Evolutionary conservation across 108 stramenopile species (phyloP), one percentile per base, ranked within the genome.

Genomic region (Schizochytrium sp.): DNA sequence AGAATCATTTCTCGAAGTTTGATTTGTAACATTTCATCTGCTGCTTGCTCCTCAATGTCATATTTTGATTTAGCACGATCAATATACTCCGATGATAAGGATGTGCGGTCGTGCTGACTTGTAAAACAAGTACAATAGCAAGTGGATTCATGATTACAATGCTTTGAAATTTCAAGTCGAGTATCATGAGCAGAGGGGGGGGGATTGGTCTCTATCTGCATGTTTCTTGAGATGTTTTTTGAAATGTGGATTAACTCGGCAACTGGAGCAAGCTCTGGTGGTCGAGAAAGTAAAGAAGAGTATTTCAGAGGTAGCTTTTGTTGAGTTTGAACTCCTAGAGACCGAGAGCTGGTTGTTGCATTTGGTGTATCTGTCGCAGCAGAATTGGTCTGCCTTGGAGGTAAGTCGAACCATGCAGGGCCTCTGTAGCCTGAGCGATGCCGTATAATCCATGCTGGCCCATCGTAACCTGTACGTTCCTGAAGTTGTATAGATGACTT

Each of bases 361-460:
- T 44, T 69, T 12, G 19, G 12, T 44, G 64, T 38, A 38, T 69
- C 5, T 69, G 12, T 7, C 28, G 2, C 19, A 8, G 10, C 28
- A 38, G 8, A 38, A 5, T 38, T 7, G 44, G 42, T 47, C 76
- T 17, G 76, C 28, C 10, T 13, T 5, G 50, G 15, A n/a, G 28
- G 28, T n/a, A 83, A 53, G 53, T 83, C 76, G 47, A 55, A 83
- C 76, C 76, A 83, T 8, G 50, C 76, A 47, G n/a, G 28, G 76
- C 76, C 76, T 7, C 28, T 46, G 47, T 83, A 83, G 28, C 76
- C 76, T 5, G 76, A 83, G 50, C 53, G 49, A 40, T 17, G 47
- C 53, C 76, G 45, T 28, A 19, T 53, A 40, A 83, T 2, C 76
- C 76, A 83, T 1, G 76, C 76, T 28, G 76, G 76, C 0, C 76